Percentiles rank a stretch among this genome's conserved stretches.
These are phyloP conservation scores for Colletotrichum nymphaeae DNA, from an alignment of 2,329 filamentous ascomycete species.

Conservation along the genomic window DNA sequence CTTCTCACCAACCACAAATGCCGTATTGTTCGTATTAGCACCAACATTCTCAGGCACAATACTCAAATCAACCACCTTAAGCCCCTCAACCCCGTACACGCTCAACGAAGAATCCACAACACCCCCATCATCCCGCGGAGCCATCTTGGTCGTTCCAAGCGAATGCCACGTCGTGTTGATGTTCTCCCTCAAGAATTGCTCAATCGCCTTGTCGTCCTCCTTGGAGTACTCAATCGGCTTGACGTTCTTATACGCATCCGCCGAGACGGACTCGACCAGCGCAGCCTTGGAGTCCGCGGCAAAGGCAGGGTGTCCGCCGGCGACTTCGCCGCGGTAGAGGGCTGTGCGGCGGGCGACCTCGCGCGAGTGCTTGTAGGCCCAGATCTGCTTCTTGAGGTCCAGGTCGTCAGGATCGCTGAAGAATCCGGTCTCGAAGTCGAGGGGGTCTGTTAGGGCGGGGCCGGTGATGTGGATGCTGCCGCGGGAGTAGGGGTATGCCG, in stretches of 20 bases:
- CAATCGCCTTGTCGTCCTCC: constrained; percentile 62
- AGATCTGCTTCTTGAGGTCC: constrained; percentile 71
- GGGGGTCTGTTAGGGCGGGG: constrained; percentile 46
- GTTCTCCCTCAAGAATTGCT: constrained; percentile 54
- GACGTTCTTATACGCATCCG: constrained; percentile 50
- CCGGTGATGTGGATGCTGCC: constrained; percentile 67
- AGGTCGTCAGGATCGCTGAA: constrained; percentile 58
- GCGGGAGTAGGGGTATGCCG: constrained; percentile 69
- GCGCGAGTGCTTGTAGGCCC: constrained; percentile 74
- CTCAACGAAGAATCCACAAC: constrained; percentile 54
- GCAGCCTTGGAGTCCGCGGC: constrained; percentile 52
- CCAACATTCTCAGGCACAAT: constrained; percentile 53
- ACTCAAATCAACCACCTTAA: constrained; percentile 56
- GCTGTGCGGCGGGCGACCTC: constrained; percentile 69
- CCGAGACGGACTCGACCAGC: constrained; percentile 54
- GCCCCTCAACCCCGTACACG: constrained; percentile 54
- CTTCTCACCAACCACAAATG: constrained; percentile 61
- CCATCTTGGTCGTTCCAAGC: constrained; percentile 59
- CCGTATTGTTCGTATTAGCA: constrained; percentile 61
- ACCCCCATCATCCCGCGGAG: constrained; percentile 50
- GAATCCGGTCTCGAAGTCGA: constrained; percentile 65
- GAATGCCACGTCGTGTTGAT: constrained; percentile 59
- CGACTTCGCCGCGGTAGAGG: constrained; percentile 62
- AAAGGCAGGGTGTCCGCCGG: constrained; percentile 57
- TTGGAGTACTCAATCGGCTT: constrained; percentile 58